Conservation (phyloP, 208 protist genomes). For the Trypanosoma lewisi region DNA sequence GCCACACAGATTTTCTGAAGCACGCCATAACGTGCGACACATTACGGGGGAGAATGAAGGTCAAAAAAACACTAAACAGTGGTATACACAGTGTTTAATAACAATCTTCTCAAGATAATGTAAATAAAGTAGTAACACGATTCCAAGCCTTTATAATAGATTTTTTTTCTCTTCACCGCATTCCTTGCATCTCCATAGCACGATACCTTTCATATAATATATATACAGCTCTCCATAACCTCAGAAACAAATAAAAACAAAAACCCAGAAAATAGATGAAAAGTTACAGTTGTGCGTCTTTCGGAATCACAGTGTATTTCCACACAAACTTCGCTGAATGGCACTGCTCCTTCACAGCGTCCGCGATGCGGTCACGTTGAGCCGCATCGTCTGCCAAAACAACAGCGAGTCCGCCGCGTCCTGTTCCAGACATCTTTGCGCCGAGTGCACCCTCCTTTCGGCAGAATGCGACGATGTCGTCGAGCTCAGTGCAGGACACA, state of each 20-base stretch:
- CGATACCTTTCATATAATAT: not conserved
- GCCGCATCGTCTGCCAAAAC: slow-evolving; percentile 34
- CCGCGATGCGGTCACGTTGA: slow-evolving; percentile 43
- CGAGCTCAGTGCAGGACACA: slow-evolving; percentile 67
- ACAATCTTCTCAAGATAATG: too few species aligned
- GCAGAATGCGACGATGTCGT: slow-evolving; percentile 56
- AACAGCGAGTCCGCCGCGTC: slow-evolving; percentile 74
- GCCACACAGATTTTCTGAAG: too few species aligned
- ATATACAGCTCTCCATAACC: not conserved
- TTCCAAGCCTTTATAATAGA: not conserved
- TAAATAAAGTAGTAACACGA: too few species aligned
- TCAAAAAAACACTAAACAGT: too few species aligned
- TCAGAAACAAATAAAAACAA: slow-evolving; percentile 2
- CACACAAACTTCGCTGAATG: slow-evolving; percentile 66
- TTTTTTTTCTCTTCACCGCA: slow-evolving; percentile 6
- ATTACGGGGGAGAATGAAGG: too few species aligned
- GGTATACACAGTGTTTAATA: too few species aligned
- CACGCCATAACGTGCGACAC: too few species aligned
- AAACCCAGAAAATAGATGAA: not conserved
- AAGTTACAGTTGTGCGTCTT: not conserved
- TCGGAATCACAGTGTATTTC: slow-evolving; percentile 56
- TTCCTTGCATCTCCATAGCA: too few species aligned
- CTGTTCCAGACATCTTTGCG: slow-evolving; percentile 81
- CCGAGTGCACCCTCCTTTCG: slow-evolving; percentile 52
- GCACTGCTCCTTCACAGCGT: slow-evolving; percentile 38